A percentile compares a stretch with the other conserved stretches of the same genome.
Conservation (phyloP, 108 stramenopile genomes). For the Skeletonema marinoi region DNA sequence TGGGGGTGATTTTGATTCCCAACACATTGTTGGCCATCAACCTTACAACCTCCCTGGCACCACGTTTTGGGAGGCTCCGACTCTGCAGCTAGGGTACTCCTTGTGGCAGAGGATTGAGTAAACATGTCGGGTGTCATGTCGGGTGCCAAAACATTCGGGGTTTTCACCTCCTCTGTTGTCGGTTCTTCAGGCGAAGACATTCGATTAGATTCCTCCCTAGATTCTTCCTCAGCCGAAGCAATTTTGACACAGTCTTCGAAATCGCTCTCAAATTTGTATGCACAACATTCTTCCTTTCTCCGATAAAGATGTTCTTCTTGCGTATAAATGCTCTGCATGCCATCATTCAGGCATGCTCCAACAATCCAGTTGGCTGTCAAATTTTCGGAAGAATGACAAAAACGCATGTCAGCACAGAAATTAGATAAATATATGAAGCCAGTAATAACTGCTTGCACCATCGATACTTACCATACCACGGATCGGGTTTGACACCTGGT, state of each 20-base stretch:
- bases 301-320: conserved; percentile 39
- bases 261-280: conserved; percentile 36
- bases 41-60: conserved; percentile 34
- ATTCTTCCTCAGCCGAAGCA: conserved; percentile 5
- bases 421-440: too few species aligned
- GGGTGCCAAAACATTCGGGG: neutral
- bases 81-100: neutral
- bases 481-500: conserved; percentile 14
- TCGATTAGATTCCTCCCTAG: too few species aligned
- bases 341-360: conserved; percentile 37
- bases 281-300: conserved; percentile 43
- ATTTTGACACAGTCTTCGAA: conserved; percentile 38
- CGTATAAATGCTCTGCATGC: conserved; percentile 37
- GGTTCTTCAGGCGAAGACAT: neutral
- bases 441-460: neutral
- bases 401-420: neutral
- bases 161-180: neutral
- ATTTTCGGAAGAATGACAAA: neutral
- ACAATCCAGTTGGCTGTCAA: conserved; percentile 31
- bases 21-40: conserved; percentile 34
- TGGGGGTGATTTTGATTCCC: conserved; percentile 51
- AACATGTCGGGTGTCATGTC: neutral
- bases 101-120: neutral
- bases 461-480: conserved; percentile 45
- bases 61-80: conserved; percentile 32